A percentile compares a stretch with the other conserved stretches of the same genome.
These are phyloP conservation scores for Podaxis carcinomalis DNA, from an alignment of 768 basidiomycete genomes.

Conservation along the genomic window DNA sequence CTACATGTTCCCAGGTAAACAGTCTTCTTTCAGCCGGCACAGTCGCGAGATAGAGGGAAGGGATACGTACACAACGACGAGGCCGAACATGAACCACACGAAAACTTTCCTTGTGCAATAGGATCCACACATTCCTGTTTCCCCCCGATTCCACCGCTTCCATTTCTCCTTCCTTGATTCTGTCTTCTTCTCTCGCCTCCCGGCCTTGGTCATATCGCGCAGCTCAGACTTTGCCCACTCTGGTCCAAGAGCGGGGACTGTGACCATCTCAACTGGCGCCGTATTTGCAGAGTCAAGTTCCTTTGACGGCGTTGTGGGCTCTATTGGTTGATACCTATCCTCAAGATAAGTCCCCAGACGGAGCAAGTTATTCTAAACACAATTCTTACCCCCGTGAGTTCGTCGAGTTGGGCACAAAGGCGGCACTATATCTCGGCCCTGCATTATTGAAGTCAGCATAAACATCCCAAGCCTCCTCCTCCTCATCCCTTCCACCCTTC, in stretches of 20 bases:
- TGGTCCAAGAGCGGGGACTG: constrained; percentile 85
- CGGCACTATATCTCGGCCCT: constrained; percentile 71
- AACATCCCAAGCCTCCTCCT: constrained; percentile 68
- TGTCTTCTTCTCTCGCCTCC: constrained; percentile 56
- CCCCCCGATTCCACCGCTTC: constrained; percentile 74
- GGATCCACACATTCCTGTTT: constrained; percentile 74
- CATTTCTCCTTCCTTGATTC: constrained; percentile 54
- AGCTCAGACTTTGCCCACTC: constrained; percentile 87
- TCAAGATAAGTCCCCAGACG: constrained; percentile 5
- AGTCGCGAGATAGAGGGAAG: not conserved
- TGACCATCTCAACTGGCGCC: constrained; percentile 79
- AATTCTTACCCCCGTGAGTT: constrained; percentile 37
- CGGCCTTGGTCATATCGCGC: constrained; percentile 69
- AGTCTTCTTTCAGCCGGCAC: not conserved
- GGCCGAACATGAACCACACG: constrained; percentile 63
- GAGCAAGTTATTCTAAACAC: not conserved
- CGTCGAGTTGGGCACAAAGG: constrained; percentile 42
- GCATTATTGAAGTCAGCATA: constrained; percentile 89
- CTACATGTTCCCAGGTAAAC: constrained; percentile 27
- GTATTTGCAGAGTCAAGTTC: constrained; percentile 29
- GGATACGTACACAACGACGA: constrained; percentile 45
- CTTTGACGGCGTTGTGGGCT: constrained; percentile 24
- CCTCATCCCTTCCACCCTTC: constrained; percentile 75
- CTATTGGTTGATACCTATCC: constrained; percentile 42
- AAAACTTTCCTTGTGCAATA: constrained; percentile 73